Base-by-base conservation (phyloP, 1,284 basidiomycete genomes). In the Termitomyces sp. region DNA sequence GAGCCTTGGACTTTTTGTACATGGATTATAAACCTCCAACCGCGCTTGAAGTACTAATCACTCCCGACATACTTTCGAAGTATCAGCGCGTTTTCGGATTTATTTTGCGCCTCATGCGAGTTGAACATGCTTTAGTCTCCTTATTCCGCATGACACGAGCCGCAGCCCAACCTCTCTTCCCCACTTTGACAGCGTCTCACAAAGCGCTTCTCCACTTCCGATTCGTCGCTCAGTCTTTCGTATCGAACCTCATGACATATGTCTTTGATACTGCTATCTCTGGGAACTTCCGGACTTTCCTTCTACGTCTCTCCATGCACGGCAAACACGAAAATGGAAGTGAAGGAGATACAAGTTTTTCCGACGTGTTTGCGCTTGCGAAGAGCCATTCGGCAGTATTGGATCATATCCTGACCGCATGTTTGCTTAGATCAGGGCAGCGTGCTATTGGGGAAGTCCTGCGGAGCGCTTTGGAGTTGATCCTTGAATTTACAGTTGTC, bases 1-100 rank as follows among this genome's bases (percentile, higher is more conserved):
- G 88, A 67, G 90, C 92, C 7, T 68, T 94, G 37, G 92, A 94
- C 67, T 95, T 93, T 61, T 68, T 95, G 14, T 91, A 90, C 64
- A 83, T 94, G 71, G 83, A 91, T 56, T 95, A 94, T 68, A 86
- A 86, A 58, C 84, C 90, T 11, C 89, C 91, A 1, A 73, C 76
- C 19, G 80, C 89, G 0, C 71, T 94, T 35, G 79, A 83, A 43
- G 74, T 84, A 8, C 65, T 94, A 7, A 84, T 95, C 31, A 82
- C 88, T 0, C 71, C 77, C 0, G 73, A 79, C 1, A 77, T 88
- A 34, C 69, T 93, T 34, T 83, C 80, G n/a, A 93, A 93, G 66
- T 94, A 93, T 64, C 89, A 93, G 60, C 72, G 85, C 26, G 72
- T 93, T 52, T 91, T 93, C 65, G 78, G 86, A 0, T 83, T 93